Evolutionary conservation across 352 stramenopile species (phyloP).

Genomic region (Phytophthora tentaculata): DNA sequence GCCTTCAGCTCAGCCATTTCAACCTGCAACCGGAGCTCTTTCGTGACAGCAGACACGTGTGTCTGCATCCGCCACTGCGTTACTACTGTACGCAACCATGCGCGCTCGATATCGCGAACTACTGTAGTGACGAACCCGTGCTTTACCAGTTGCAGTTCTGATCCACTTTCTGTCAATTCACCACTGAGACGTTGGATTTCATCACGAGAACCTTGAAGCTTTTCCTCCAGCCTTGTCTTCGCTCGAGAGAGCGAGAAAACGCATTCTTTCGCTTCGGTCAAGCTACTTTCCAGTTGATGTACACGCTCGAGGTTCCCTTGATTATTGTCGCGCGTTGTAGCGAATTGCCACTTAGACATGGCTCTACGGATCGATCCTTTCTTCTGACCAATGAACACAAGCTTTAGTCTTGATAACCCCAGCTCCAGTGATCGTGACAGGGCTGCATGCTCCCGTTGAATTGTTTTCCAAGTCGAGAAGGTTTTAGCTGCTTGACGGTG

Average conservation of each 20-base stretch:
- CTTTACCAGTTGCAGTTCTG: conserved; percentile 76
- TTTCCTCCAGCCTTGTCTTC: conserved; percentile 69
- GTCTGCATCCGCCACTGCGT: conserved; percentile 51
- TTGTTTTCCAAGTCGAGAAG: conserved; percentile 24
- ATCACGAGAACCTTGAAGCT: conserved; percentile 42
- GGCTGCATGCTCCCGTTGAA: conserved; percentile 10
- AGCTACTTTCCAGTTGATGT: conserved; percentile 36
- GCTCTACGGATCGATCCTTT: conserved; percentile 20
- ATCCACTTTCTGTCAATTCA: conserved; percentile 51
- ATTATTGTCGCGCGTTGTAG: conserved; percentile 32
- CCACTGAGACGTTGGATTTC: conserved; percentile 43
- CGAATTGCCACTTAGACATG: conserved; percentile 43
- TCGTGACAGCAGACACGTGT: conserved; percentile 40
- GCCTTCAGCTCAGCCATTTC: conserved; percentile 62
- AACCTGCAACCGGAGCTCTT: conserved; percentile 55
- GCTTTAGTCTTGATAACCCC: conserved; percentile 32
- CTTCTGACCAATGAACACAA: conserved; percentile 27
- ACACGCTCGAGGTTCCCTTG: conserved; percentile 30
- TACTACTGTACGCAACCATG: conserved; percentile 53
- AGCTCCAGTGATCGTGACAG: conserved; percentile 16
- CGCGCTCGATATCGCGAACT: conserved; percentile 53
- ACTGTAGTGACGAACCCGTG: conserved; percentile 64
- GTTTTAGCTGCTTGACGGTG: conserved; percentile 32
- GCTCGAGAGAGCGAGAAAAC: conserved; percentile 71
- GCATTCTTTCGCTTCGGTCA: conserved; percentile 74